phyloP scores from a whole-genome alignment of 129 eudicot genomes.

The sunflower (Helianthus annuus) region HanXRQr2.0-SUNRISE NC_035447.2:16836289-16836788 shows the following conservation, averaged over 20 bases:
- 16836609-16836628: constrained; percentile 3
- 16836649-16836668: constrained; percentile 96
- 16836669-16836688: constrained; percentile 96
- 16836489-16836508: constrained; percentile 91
- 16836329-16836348: constrained; percentile 86
- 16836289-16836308: constrained; percentile 58
- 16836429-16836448: constrained; percentile 39
- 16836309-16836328: constrained; percentile 97
- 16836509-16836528: constrained; percentile 81
- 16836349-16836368: constrained; percentile 95
- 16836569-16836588: background rate
- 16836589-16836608: background rate
- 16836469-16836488: constrained; percentile 89
- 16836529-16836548: constrained; percentile 11
- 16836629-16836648: constrained; percentile 89
- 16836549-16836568: constrained; percentile 4
- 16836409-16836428: background rate
- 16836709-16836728: constrained; percentile 98
- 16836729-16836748: constrained; percentile 99
- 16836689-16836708: constrained; percentile 99
- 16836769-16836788: constrained; percentile 1
- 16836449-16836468: constrained; percentile 78
- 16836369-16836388: constrained; percentile 25
- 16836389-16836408: constrained; percentile 3
- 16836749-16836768: constrained; percentile 74